Conservation (phyloP, 805 yeast genomes). For the Candida broadrunensis region DNA sequence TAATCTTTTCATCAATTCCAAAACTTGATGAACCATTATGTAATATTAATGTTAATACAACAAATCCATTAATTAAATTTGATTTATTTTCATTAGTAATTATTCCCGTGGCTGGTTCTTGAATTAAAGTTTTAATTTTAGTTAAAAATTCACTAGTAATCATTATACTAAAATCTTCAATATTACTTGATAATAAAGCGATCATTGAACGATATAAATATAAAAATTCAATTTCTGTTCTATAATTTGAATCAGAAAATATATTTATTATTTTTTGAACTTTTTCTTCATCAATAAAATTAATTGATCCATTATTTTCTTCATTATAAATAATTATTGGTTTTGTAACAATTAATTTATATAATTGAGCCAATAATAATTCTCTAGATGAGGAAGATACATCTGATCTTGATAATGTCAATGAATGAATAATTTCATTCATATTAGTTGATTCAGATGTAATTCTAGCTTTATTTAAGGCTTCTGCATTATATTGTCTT, state of each 20-base stretch:
- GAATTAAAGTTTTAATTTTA: conserved; percentile 23
- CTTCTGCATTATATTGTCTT: conserved; percentile 14
- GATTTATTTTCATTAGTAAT: conserved; percentile 38
- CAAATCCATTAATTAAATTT: conserved; percentile 34
- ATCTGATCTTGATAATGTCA: conserved; percentile 39
- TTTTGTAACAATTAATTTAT: conserved; percentile 42
- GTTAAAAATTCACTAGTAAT: conserved; percentile 28
- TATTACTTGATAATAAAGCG: conserved; percentile 45
- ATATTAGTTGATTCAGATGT: conserved; percentile 36
- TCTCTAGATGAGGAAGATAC: conserved; percentile 49
- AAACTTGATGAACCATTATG: conserved; percentile 49
- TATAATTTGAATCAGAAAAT: conserved; percentile 28
- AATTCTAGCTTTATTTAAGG: conserved; percentile 33
- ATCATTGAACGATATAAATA: conserved; percentile 38
- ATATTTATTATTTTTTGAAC: conserved; percentile 31
- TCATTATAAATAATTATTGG: conserved; percentile 36
- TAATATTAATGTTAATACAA: conserved; percentile 38
- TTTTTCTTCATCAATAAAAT: conserved; percentile 34
- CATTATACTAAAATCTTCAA: conserved; percentile 47
- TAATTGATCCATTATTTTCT: conserved; percentile 32
- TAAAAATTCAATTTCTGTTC: conserved; percentile 39
- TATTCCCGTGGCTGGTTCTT: conserved; percentile 30
- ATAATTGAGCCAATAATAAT: conserved; percentile 48
- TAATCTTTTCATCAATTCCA: conserved; percentile 46
- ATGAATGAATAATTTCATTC: conserved; percentile 43